These are phyloP conservation scores for Alternaria triticimaculans DNA, from an alignment of 2,329 filamentous ascomycete species.

Conservation along the genomic window DNA sequence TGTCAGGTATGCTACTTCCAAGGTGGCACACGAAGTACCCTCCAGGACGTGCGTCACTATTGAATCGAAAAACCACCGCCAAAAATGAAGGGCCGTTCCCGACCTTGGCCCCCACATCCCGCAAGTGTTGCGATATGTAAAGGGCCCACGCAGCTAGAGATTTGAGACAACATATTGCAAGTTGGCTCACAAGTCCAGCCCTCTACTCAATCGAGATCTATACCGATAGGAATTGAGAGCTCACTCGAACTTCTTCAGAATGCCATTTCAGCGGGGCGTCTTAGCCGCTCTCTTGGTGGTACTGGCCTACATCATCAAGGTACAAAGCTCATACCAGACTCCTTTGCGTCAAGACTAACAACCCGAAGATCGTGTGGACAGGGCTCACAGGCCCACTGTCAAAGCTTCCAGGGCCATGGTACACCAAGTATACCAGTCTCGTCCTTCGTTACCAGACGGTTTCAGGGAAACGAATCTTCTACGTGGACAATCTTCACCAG, in stretches of 20 bases:
- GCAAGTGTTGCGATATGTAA: not conserved
- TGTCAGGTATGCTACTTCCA: not conserved
- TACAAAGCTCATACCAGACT: not conserved
- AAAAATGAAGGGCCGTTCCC: not conserved
- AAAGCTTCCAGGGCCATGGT: conserved; percentile 40
- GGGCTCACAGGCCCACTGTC: conserved; percentile 10
- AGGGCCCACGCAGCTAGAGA: not conserved
- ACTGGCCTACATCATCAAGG: not conserved
- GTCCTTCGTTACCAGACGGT: conserved; percentile 47
- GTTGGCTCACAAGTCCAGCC: not conserved
- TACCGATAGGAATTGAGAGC: not conserved
- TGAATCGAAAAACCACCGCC: not conserved
- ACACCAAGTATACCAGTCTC: conserved; percentile 37
- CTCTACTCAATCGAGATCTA: not conserved
- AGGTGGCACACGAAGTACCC: not conserved
- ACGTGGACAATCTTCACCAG: conserved; percentile 48
- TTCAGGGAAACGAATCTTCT: conserved; percentile 46
- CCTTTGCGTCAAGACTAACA: not conserved
- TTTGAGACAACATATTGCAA: not conserved
- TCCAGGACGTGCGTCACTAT: not conserved
- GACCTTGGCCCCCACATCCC: not conserved
- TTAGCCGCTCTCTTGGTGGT: not conserved
- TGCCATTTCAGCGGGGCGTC: not conserved
- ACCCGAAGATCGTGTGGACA: not conserved
- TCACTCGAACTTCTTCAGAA: not conserved